Percentiles rank a stretch among this genome's conserved stretches.
phyloP scores from a whole-genome alignment of 163 green algal species.

The Coccomyxa subellipsoidea region DNA sequence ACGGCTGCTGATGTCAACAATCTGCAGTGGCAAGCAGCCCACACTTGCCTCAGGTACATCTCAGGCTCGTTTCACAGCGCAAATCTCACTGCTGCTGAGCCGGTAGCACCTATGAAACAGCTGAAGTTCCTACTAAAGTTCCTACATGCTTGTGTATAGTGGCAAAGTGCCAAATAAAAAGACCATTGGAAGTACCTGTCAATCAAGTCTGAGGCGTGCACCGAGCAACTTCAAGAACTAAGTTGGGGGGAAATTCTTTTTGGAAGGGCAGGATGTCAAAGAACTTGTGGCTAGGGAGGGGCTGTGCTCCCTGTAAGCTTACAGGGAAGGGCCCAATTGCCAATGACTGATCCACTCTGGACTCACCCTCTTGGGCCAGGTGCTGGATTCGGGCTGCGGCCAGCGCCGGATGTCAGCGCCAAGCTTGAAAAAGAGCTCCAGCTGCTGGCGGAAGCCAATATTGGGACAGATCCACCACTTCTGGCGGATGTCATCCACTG shows the following conservation, averaged over 20 bases:
- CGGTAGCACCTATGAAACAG: too few species aligned
- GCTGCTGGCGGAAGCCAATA: not conserved
- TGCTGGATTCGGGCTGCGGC: not conserved
- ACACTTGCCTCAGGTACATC: not conserved
- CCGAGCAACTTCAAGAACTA: too few species aligned
- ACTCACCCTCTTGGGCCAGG: not conserved
- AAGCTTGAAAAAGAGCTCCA: not conserved
- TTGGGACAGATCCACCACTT: conserved; percentile 3
- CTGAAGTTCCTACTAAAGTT: too few species aligned
- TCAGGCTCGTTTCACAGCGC: not conserved
- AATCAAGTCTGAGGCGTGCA: too few species aligned
- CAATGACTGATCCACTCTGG: not conserved
- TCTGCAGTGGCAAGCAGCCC: not conserved
- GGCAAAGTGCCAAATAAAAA: too few species aligned
- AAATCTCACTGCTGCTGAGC: too few species aligned
- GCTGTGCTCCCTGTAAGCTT: too few species aligned
- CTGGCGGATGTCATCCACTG: not conserved
- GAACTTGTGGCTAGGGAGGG: too few species aligned
- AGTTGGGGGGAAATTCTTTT: too few species aligned
- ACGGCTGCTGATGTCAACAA: not conserved
- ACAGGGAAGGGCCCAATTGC: not conserved
- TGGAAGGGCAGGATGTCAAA: too few species aligned
- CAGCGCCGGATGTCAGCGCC: not conserved
- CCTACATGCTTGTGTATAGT: too few species aligned
- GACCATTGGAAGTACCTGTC: too few species aligned